Base-by-base conservation (phyloP, 1,139 yeast species). In the Lodderomyces metapsilosis region DNA sequence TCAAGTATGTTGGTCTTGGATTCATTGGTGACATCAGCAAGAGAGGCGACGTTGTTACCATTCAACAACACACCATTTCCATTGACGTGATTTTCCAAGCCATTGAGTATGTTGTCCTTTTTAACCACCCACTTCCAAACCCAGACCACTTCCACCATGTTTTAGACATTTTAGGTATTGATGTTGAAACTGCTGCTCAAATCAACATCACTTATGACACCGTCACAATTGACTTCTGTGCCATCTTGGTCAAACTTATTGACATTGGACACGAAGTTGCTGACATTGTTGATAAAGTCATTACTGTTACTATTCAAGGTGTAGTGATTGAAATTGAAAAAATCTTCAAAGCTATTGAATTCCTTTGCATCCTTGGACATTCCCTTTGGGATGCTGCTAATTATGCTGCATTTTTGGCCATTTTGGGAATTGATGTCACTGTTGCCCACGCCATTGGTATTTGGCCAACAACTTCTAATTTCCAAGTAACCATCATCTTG, bases 291-390 rank as follows among this genome's bases (percentile, higher is more conserved):
- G 40, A 27, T n/a, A 27, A 27, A 9, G 31, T 27, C 17, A 27
- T 27, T 16, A 27, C 30, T 40, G 45, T 36, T 41, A 41, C 25
- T 43, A 39, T 27, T 40, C 44, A 28, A 25, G n/a, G 13, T 30
- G 27, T 11, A 8, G 25, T 21, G 13, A 31, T 34, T 37, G 38
- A 5, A 25, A 39, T 25, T 39, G 44, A 31, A 37, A 36, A 24
- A 36, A 37, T 28, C 9, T 27, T 27, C 17, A 27, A 27, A 9
- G 31, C 31, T 5, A 27, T 27, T 27, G 31, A 27, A 27, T 27
- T 4, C 16, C 9, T 27, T 9, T 12, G 4, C 4, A n/a, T 27
- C n/a, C 16, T 24, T n/a, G n/a, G n/a, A n/a, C n/a, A n/a, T n/a
- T n/a, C n/a, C n/a, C n/a, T n/a, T n/a, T n/a, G n/a, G n/a, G n/a